phyloP scores from a whole-genome alignment of 2,329 filamentous ascomycete genomes.

The Amylocarpus encephaloides region DNA sequence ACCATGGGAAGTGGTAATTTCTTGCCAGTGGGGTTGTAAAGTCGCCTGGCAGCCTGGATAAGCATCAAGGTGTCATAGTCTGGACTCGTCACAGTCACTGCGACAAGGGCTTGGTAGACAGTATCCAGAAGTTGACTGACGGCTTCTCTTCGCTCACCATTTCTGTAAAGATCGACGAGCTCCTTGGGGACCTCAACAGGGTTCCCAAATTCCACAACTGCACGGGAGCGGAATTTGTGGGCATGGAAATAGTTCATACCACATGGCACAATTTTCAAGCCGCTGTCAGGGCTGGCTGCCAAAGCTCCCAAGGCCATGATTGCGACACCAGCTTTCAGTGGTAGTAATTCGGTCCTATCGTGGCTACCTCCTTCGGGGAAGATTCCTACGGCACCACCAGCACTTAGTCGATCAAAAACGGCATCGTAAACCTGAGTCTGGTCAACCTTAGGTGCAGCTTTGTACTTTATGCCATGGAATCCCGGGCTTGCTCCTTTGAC shows the following conservation, averaged over 20 bases:
- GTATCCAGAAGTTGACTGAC: conserved; percentile 76
- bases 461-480: conserved; percentile 67
- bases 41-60: conserved; percentile 79
- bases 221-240: conserved; percentile 93
- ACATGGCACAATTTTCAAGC: conserved; percentile 75
- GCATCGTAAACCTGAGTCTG: conserved; percentile 90
- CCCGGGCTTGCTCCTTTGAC: neutral
- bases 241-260: conserved; percentile 99
- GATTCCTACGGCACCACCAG: conserved; percentile 86
- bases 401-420: conserved; percentile 75
- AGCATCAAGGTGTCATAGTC: conserved; percentile 86
- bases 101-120: conserved; percentile 74
- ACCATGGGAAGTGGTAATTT: conserved; percentile 86
- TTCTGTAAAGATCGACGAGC: conserved; percentile 77
- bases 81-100: conserved; percentile 88
- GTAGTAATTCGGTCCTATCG: conserved; percentile 84
- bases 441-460: conserved; percentile 85
- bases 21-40: conserved; percentile 48
- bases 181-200: conserved; percentile 76
- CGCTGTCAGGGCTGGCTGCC: conserved; percentile 69
- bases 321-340: conserved; percentile 72
- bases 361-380: conserved; percentile 96
- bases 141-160: conserved; percentile 65
- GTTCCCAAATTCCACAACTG: conserved; percentile 90
- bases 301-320: conserved; percentile 91